Percentiles rank a stretch among this genome's conserved stretches.
Conservation (phyloP, 2,329 filamentous ascomycete species). For the Talaromyces islandicus region DNA sequence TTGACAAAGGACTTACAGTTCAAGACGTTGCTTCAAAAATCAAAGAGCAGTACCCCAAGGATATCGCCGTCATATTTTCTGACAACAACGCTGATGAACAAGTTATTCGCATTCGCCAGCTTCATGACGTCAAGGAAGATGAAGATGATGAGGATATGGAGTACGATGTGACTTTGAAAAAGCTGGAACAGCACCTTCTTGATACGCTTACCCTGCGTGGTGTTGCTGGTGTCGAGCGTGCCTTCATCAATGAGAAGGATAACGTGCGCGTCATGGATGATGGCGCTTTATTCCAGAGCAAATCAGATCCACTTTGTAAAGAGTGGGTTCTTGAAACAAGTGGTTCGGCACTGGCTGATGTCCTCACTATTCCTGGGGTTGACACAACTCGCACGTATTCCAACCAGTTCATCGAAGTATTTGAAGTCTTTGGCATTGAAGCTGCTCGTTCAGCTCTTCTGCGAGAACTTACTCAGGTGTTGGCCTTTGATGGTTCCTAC, state of each 20-base stretch:
- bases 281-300: slow-evolving; percentile 68
- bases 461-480: slow-evolving; percentile 80
- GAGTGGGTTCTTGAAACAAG: slow-evolving; percentile 97
- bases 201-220: slow-evolving; percentile 88
- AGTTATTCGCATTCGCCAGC: slow-evolving; percentile 84
- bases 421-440: slow-evolving; percentile 94
- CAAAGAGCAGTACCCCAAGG: slow-evolving; percentile 78
- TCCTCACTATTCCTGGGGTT: slow-evolving; percentile 81
- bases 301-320: slow-evolving; percentile 67
- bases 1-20: slow-evolving; percentile 84
- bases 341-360: slow-evolving; percentile 77
- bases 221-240: slow-evolving; percentile 79
- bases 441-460: slow-evolving; percentile 82
- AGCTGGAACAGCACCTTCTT: slow-evolving; percentile 83
- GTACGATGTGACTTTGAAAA: slow-evolving; percentile 88
- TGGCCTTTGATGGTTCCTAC: slow-evolving; percentile 98
- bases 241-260: slow-evolving; percentile 81
- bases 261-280: slow-evolving; percentile 62
- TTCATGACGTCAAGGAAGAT: slow-evolving; percentile 63
- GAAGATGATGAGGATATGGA: slow-evolving; percentile 70
- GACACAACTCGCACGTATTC: slow-evolving; percentile 81
- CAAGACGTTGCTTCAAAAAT: slow-evolving; percentile 86
- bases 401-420: slow-evolving; percentile 92
- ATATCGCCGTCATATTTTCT: slow-evolving; percentile 90
- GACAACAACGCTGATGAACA: slow-evolving; percentile 97